Evolutionary conservation across 208 protist species (phyloP).

Genomic region (Herpetomonas samuelpessoai): DNA sequence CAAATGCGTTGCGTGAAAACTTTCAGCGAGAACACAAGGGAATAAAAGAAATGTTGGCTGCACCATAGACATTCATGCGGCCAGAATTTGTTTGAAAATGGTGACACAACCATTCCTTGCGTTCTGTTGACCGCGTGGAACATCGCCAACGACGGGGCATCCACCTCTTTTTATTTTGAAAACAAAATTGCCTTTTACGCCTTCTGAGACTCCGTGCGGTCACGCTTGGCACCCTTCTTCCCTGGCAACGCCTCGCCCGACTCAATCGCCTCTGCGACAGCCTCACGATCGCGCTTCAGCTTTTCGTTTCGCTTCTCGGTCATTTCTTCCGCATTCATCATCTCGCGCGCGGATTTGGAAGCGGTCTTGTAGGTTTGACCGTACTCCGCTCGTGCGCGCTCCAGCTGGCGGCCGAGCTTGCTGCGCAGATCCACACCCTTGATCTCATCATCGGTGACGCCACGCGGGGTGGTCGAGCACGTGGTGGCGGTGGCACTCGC

Average conservation of each 20-base stretch:
- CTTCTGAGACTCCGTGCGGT: conserved; percentile 11
- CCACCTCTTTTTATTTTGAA: too few relatives aligned
- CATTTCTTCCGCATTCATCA: conserved; percentile 71
- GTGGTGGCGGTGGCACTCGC: neutral
- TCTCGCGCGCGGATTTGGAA: conserved; percentile 35
- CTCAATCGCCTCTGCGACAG: conserved; percentile 63
- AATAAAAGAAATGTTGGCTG: too few relatives aligned
- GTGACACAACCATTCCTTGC: too few relatives aligned
- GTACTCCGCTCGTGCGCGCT: conserved; percentile 61
- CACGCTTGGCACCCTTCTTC: conserved; percentile 10
- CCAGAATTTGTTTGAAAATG: too few relatives aligned
- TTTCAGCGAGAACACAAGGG: too few relatives aligned
- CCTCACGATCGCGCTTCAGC: conserved; percentile 48
- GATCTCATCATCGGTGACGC: conserved; percentile 39
- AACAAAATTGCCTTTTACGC: too few relatives aligned
- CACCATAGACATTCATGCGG: too few relatives aligned
- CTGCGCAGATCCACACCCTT: conserved; percentile 64
- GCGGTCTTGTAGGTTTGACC: conserved; percentile 72
- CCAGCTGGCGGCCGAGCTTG: conserved; percentile 64
- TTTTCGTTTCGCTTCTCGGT: conserved; percentile 44
- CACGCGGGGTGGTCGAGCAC: conserved; percentile 23
- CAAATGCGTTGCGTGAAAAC: too few relatives aligned
- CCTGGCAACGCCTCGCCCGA: conserved; percentile 24
- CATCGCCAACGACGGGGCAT: too few relatives aligned
- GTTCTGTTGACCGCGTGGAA: too few relatives aligned